A percentile compares a stretch with the other conserved stretches of the same genome.
These are phyloP conservation scores for Colletotrichum scovillei DNA, from an alignment of 2,329 filamentous ascomycete genomes.

Conservation along the genomic window DNA sequence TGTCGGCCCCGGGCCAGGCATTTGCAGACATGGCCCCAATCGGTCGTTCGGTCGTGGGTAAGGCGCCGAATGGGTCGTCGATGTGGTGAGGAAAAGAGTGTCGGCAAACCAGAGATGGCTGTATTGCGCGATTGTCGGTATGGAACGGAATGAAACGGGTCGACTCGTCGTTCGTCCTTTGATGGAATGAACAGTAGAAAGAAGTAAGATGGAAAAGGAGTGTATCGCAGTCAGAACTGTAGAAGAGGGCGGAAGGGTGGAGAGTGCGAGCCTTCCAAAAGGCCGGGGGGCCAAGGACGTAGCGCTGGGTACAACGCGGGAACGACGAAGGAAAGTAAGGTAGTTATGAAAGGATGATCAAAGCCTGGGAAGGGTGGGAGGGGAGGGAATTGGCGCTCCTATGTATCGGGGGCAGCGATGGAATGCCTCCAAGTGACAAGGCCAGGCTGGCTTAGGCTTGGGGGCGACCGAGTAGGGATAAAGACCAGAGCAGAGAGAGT, in stretches of 20 bases:
- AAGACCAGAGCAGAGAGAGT: too few species aligned
- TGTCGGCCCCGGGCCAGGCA: slow-evolving; percentile 46
- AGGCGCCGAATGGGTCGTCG: not conserved
- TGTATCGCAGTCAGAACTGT: slow-evolving; percentile 26
- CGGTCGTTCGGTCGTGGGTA: not conserved
- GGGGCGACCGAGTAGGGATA: too few species aligned
- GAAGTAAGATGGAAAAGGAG: slow-evolving; percentile 26
- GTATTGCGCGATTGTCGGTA: not conserved
- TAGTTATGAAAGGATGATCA: not conserved
- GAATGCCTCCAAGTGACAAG: slow-evolving; percentile 27
- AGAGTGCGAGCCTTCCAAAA: slow-evolving; percentile 27
- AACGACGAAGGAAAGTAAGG: slow-evolving; percentile 5
- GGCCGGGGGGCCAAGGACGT: slow-evolving; percentile 35
- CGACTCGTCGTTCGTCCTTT: not conserved
- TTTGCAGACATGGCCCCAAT: slow-evolving; percentile 39
- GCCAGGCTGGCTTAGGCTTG: slow-evolving; percentile 30
- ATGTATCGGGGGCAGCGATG: slow-evolving; percentile 29
- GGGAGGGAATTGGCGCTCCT: slow-evolving; percentile 16
- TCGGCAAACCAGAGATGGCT: not conserved
- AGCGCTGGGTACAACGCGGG: slow-evolving; percentile 29
- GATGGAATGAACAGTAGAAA: slow-evolving; percentile 13
- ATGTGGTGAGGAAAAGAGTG: not conserved
- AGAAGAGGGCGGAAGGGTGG: slow-evolving; percentile 18
- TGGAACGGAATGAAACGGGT: not conserved
- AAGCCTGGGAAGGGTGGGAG: slow-evolving; percentile 17